Conservation (phyloP, 371 early-diverging fungal species). For the Chytridium lagenaria region DNA sequence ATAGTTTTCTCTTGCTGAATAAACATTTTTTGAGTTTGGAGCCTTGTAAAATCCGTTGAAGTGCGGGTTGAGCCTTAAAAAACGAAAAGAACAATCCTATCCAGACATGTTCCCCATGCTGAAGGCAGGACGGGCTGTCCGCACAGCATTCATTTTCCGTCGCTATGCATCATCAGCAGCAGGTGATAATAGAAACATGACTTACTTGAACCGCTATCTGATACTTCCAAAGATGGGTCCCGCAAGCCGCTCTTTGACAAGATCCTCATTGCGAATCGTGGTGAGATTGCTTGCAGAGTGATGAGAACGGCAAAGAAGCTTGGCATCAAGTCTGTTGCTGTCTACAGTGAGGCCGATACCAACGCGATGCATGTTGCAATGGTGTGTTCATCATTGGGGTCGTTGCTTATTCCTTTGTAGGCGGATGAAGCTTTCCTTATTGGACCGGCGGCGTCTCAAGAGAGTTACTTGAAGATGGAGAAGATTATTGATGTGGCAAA, state of each 20-base stretch:
- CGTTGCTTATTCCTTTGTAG: conserved; percentile 41
- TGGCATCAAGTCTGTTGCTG: conserved; percentile 88
- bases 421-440: conserved; percentile 94
- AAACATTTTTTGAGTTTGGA: no score
- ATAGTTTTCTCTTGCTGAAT: no score
- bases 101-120: no score
- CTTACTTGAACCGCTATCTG: no score
- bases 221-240: background rate
- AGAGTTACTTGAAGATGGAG: conserved; percentile 84
- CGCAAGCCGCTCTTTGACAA: conserved; percentile 75
- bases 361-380: conserved; percentile 80
- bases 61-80: no score
- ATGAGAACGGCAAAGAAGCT: conserved; percentile 62
- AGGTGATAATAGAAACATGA: no score
- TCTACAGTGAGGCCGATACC: conserved; percentile 91
- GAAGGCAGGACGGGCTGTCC: no score
- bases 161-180: no score
- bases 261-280: conserved; percentile 95
- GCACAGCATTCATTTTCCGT: no score
- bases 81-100: no score
- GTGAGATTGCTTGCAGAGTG: conserved; percentile 95
- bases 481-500: conserved; percentile 84
- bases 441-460: conserved; percentile 84
- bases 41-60: no score
- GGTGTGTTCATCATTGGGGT: no score